Evolutionary conservation across 2,329 filamentous ascomycete species (phyloP).

Genomic region (Neonectria neomacrospora): DNA sequence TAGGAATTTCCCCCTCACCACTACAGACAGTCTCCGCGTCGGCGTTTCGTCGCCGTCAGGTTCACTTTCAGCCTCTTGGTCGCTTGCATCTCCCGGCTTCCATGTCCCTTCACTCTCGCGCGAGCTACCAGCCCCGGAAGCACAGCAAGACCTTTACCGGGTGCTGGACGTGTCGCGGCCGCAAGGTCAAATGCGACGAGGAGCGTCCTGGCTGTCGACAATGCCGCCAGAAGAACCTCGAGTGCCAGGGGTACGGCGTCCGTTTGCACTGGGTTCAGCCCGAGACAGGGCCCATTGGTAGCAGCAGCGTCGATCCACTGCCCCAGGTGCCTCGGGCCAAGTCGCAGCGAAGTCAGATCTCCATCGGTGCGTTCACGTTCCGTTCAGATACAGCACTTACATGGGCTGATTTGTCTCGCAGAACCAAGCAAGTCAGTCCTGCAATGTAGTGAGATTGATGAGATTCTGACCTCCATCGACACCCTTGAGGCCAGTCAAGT

Average conservation of each 20-base stretch:
- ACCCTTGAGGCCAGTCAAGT: conserved; percentile 5
- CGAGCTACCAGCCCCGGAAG: conserved; percentile 29
- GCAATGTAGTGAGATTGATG: conserved; percentile 18
- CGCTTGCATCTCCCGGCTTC: no score
- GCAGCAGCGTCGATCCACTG: conserved; percentile 13
- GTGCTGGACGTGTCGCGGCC: conserved; percentile 52
- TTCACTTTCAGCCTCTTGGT: not conserved
- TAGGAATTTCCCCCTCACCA: conserved; percentile 21
- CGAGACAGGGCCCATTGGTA: conserved; percentile 12
- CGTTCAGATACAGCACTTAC: not conserved
- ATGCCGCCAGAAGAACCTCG: conserved; percentile 45
- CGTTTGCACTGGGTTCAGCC: conserved; percentile 45
- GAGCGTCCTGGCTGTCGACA: conserved; percentile 48
- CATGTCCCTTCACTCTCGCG: conserved; percentile 27
- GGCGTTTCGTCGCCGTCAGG: not conserved
- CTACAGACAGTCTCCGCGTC: not conserved
- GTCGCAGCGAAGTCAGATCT: conserved; percentile 26
- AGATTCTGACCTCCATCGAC: conserved; percentile 23
- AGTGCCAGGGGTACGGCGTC: conserved; percentile 47
- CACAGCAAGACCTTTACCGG: conserved; percentile 47
- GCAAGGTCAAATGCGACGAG: conserved; percentile 54
- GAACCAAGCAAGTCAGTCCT: conserved; percentile 18
- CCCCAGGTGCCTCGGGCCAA: conserved; percentile 13
- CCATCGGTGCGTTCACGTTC: conserved; percentile 10
- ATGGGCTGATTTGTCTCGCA: conserved; percentile 6